A percentile compares a stretch with the other conserved stretches of the same genome.
phyloP scores from a whole-genome alignment of 192 early-diverging fungal genomes.

The Backusella circina region DNA sequence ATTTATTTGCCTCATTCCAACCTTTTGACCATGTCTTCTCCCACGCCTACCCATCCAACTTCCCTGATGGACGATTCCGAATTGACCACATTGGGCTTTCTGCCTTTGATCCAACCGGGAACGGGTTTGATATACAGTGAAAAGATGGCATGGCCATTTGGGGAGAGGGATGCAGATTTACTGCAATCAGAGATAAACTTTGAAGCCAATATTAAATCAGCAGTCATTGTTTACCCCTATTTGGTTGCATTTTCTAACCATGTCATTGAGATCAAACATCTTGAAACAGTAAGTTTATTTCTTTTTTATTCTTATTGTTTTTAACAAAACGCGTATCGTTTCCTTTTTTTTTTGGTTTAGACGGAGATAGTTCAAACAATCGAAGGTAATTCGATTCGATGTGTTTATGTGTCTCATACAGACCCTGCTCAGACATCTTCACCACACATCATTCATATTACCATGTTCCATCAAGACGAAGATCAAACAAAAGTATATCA shows the following conservation, averaged over 20 bases:
- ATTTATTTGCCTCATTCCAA: slow-evolving; percentile 6
- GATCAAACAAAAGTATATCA: slow-evolving; percentile 5
- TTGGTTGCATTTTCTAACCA: slow-evolving; percentile 10
- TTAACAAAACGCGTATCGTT: not conserved
- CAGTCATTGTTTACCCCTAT: slow-evolving; percentile 8
- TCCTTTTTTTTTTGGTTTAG: not conserved
- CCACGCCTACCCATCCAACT: not conserved
- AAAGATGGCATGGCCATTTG: not conserved
- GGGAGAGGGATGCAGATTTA: not conserved
- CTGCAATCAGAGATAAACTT: slow-evolving; percentile 5
- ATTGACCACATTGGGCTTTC: not conserved
- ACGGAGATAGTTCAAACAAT: slow-evolving; percentile 17
- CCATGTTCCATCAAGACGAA: slow-evolving; percentile 13
- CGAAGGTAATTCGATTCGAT: slow-evolving; percentile 16
- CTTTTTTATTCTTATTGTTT: not conserved
- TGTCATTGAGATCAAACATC: slow-evolving; percentile 22
- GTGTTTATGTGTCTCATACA: slow-evolving; percentile 10
- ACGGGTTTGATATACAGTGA: not conserved
- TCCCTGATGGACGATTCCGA: not conserved
- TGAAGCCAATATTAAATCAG: slow-evolving; percentile 1
- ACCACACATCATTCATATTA: slow-evolving; percentile 2
- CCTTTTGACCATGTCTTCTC: not conserved
- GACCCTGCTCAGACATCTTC: not conserved
- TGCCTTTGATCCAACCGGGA: not conserved
- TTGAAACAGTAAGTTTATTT: slow-evolving; percentile 20